Conservation (phyloP, 2,329 filamentous ascomycete species). For the Verticillium longisporum region DNA sequence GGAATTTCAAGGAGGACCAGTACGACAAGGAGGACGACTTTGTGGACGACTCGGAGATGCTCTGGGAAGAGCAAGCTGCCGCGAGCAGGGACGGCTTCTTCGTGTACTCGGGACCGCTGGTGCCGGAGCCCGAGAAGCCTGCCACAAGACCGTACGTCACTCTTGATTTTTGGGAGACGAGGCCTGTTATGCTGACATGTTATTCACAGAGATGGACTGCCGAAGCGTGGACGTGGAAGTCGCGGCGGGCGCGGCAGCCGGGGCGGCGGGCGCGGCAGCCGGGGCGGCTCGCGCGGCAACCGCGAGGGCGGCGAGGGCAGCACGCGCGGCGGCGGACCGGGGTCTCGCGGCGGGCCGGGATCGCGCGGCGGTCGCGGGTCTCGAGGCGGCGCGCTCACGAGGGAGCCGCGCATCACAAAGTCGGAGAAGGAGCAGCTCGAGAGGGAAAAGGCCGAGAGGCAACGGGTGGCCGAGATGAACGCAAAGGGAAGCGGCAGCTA, state of each 20-base stretch:
- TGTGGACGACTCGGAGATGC: conserved; percentile 86
- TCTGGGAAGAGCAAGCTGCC: conserved; percentile 93
- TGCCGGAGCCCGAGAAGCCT: conserved; percentile 78
- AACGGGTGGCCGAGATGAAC: conserved; percentile 37
- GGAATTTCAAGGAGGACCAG: conserved; percentile 73
- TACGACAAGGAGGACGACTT: conserved; percentile 81
- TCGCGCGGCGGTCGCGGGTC: conserved; percentile 66
- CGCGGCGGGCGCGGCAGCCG: too few relatives aligned
- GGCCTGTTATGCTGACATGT: conserved; percentile 26
- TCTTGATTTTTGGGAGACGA: background rate
- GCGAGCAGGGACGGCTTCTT: conserved; percentile 96
- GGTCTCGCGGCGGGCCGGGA: conserved; percentile 45
- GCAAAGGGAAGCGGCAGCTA: conserved; percentile 30
- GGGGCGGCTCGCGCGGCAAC: conserved; percentile 44
- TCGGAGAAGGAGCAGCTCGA: conserved; percentile 77
- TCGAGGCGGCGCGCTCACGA: conserved; percentile 63
- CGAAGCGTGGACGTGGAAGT: conserved; percentile 57
- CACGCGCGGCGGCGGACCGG: conserved; percentile 29
- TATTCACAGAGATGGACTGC: conserved; percentile 50
- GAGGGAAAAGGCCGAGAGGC: conserved; percentile 71
- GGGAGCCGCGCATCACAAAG: conserved; percentile 83
- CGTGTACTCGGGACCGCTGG: conserved; percentile 87
- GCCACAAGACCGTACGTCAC: conserved; percentile 39
- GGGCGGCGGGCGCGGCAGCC: conserved; percentile 26
- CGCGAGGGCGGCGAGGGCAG: conserved; percentile 46